A percentile compares a stretch with the other conserved stretches of the same genome.
These are phyloP conservation scores for Sporothrix protearum DNA, from an alignment of 2,329 filamentous ascomycete species.

Conservation along the genomic window DNA sequence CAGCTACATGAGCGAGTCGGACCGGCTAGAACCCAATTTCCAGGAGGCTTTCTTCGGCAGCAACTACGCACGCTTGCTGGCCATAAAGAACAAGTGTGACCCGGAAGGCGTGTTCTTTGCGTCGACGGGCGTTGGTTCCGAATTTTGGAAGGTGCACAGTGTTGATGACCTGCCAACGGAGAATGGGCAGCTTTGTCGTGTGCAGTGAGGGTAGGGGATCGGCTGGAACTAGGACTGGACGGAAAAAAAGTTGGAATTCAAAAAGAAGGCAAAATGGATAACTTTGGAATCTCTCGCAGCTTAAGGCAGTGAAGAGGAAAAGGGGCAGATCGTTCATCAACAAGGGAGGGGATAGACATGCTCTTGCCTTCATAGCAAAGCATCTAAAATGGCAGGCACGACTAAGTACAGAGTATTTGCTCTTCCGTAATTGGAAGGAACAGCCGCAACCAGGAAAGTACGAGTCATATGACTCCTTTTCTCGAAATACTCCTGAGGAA, in stretches of 20 bases:
- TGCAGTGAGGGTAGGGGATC: background rate
- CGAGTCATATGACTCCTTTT: background rate
- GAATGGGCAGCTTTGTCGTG: conserved; percentile 14
- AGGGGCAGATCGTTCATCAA: background rate
- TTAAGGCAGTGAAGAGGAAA: background rate
- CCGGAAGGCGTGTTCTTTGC: conserved; percentile 27
- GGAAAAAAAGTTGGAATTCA: background rate
- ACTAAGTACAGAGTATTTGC: background rate
- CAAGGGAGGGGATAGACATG: background rate
- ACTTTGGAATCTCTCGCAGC: background rate
- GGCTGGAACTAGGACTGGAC: background rate
- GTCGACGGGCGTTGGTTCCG: conserved; percentile 20
- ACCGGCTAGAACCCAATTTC: conserved; percentile 23
- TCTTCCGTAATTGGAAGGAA: background rate
- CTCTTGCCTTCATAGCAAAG: background rate
- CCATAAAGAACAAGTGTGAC: conserved; percentile 27
- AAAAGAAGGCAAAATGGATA: background rate
- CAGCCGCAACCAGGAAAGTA: background rate
- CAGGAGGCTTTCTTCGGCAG: conserved; percentile 29
- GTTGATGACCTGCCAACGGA: conserved; percentile 1
- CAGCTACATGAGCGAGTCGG: conserved; percentile 46
- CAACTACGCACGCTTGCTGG: conserved; percentile 26
- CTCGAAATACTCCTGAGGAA: background rate
- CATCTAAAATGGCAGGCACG: background rate
- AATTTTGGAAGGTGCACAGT: conserved; percentile 23